These are phyloP conservation scores for Nicotiana tomentosiformis DNA, from an alignment of 257 asterid species.

Conservation along the genomic window DNA sequence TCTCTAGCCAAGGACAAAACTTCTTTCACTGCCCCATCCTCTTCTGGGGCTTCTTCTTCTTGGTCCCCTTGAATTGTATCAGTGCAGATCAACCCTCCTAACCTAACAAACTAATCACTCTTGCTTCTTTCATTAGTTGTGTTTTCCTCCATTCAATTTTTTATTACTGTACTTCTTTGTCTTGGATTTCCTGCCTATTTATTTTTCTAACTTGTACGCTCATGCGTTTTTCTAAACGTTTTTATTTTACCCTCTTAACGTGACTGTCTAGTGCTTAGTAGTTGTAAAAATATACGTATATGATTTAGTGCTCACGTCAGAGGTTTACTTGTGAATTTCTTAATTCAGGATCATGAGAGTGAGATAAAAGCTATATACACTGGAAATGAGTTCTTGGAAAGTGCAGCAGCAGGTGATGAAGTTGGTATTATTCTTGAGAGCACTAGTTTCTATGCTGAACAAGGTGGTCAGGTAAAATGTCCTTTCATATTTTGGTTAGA, in stretches of 20 bases:
- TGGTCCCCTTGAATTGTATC: neutral
- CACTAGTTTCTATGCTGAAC: slow-evolving; percentile 95
- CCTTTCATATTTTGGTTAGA: neutral
- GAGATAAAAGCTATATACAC: slow-evolving; percentile 82
- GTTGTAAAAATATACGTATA: neutral
- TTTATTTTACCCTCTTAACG: neutral
- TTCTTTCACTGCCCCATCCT: neutral
- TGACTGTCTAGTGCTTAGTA: neutral
- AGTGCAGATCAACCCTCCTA: neutral
- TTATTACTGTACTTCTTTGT: neutral
- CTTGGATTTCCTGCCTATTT: neutral
- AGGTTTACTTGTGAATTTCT: neutral
- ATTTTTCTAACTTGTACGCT: neutral
- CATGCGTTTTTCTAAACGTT: neutral
- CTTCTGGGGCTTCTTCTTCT: neutral
- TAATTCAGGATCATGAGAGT: slow-evolving; percentile 67
- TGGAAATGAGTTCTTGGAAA: slow-evolving; percentile 67
- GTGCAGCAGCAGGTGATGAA: slow-evolving; percentile 58
- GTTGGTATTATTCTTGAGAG: slow-evolving; percentile 82
- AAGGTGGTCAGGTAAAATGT: slow-evolving; percentile 94
- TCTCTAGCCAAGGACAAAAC: neutral
- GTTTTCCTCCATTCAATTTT: neutral
- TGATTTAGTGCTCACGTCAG: slow-evolving; percentile 11
- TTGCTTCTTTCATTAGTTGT: neutral
- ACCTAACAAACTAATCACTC: neutral